Percentiles rank a stretch among this genome's conserved stretches.
phyloP scores from a whole-genome alignment of 768 basidiomycete species.

The Flagelloscypha sp. region DNA sequence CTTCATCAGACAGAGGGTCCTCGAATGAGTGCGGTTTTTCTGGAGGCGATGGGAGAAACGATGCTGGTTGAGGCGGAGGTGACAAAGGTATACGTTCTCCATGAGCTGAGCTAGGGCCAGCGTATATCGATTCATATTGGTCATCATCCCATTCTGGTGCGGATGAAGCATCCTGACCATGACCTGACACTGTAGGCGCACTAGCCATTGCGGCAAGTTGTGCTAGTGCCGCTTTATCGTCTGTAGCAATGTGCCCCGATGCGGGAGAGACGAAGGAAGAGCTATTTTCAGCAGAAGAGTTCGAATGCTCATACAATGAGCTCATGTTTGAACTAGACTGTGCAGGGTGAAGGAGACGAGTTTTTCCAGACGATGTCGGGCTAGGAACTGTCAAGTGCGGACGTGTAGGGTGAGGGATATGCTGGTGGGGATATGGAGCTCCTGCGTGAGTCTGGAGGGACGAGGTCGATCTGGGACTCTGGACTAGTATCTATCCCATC shows the following conservation, averaged over 20 bases:
- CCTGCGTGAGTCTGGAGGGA: no score
- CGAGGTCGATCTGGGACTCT: no score
- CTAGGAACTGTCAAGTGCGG: no score
- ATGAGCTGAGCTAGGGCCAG: no score
- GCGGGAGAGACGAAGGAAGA: no score
- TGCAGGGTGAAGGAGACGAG: no score
- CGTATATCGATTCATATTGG: slow-evolving; percentile 30
- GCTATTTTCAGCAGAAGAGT: no score
- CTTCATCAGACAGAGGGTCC: no score
- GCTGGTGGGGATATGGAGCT: slow-evolving; percentile 10
- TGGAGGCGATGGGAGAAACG: slow-evolving; percentile 28
- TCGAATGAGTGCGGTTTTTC: slow-evolving; percentile 31
- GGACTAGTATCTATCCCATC: no score
- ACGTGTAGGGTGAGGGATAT: slow-evolving; percentile 7
- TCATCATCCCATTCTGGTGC: slow-evolving; percentile 51
- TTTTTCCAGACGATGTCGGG: no score
- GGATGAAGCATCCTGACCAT: slow-evolving; percentile 32
- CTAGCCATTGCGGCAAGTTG: slow-evolving; percentile 44
- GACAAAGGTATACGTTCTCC: slow-evolving; percentile 9
- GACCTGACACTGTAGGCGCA: slow-evolving; percentile 34
- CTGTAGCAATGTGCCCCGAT: slow-evolving; percentile 55
- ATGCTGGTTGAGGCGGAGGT: slow-evolving; percentile 20
- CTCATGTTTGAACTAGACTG: no score
- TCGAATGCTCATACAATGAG: no score
- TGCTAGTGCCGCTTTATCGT: slow-evolving; percentile 54